Base-by-base conservation (phyloP, 2,329 filamentous ascomycete species). In the Verticillium alfalfae region DNA sequence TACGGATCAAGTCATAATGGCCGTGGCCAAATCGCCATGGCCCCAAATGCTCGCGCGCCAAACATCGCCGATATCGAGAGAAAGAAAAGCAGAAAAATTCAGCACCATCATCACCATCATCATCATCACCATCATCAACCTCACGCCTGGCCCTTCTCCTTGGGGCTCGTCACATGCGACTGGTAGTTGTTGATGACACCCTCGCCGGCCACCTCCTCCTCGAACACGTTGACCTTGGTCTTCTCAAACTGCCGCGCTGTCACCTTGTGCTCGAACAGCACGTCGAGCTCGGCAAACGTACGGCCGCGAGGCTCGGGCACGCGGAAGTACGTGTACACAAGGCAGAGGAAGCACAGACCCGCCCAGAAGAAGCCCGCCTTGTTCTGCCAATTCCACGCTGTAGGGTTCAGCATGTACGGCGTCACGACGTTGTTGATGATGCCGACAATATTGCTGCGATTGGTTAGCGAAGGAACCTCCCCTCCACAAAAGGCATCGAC, bases 381-480 rank as follows among this genome's bases (percentile, higher is more conserved):
- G 76, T 95, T 95, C 64, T 86, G 82, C 93, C 92, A 97, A 75
- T 96, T 80, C 93, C 93, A 97, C 0, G 87, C 89, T 1, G 81
- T 83, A 0, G 93, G 92, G 76, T 97, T 97, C 52, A 96, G 83
- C 93, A 97, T 97, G 76, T 96, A 96, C 0, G 93, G 93, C 0
- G 92, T 96, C 49, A 97, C 76, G 4, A 96, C 89, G 58, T 87
- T 88, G 71, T 88, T 91, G 68, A 96, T 77, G 67, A 97, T 96
- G 65, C 85, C 89, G 54, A 93, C 90, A 58, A 96, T 79, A 70
- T 95, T 93, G 80, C 84, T 86, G 64, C 64, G 66, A 45, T 3
- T 6, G 45, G 45, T 52, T 52, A 52, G 45, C 45, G 18, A 31
- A 52, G 9, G 26, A 2, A 18, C n/a, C n/a, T n/a, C n/a, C n/a